These are phyloP conservation scores for Tetrahymena thermophila DNA, from an alignment of 73 alveolate genomes.

Conservation along the genomic window DNA sequence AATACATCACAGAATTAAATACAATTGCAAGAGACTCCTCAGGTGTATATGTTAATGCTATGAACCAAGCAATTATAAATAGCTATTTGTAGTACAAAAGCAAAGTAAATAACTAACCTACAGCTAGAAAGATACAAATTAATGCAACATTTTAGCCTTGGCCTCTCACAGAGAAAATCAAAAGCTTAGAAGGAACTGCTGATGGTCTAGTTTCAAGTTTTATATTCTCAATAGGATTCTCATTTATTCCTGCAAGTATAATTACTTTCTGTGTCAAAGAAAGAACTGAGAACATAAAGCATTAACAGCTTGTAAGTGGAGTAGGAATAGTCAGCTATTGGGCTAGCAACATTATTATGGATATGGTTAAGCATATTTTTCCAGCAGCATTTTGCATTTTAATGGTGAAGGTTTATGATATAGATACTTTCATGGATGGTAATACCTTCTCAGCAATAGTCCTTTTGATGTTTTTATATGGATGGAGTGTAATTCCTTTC, in stretches of 20 bases:
- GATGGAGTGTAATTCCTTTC: slow-evolving; percentile 64
- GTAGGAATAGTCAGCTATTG: slow-evolving; percentile 81
- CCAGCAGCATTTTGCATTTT: slow-evolving; percentile 66
- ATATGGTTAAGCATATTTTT: slow-evolving; percentile 67
- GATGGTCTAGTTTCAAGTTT: slow-evolving; percentile 55
- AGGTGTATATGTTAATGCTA: background rate
- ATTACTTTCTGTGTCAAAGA: slow-evolving; percentile 82
- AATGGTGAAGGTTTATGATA: slow-evolving; percentile 50
- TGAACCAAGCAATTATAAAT: slow-evolving; percentile 27
- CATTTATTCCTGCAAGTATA: slow-evolving; percentile 89
- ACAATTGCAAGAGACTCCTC: slow-evolving; percentile 33
- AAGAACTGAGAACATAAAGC: slow-evolving; percentile 90
- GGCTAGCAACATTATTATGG: slow-evolving; percentile 82
- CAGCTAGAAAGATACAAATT: background rate
- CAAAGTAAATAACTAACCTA: background rate
- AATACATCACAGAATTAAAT: background rate
- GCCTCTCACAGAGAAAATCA: slow-evolving; percentile 10
- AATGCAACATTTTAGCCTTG: slow-evolving; percentile 4
- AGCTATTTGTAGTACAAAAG: background rate
- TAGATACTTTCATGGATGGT: slow-evolving; percentile 33
- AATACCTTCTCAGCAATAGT: slow-evolving; percentile 40
- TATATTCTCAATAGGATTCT: slow-evolving; percentile 85
- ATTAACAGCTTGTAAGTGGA: slow-evolving; percentile 85
- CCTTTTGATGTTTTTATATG: slow-evolving; percentile 58
- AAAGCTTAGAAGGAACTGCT: background rate